phyloP scores from a whole-genome alignment of 805 yeast genomes.

The Maudiozyma barnettii region DNA sequence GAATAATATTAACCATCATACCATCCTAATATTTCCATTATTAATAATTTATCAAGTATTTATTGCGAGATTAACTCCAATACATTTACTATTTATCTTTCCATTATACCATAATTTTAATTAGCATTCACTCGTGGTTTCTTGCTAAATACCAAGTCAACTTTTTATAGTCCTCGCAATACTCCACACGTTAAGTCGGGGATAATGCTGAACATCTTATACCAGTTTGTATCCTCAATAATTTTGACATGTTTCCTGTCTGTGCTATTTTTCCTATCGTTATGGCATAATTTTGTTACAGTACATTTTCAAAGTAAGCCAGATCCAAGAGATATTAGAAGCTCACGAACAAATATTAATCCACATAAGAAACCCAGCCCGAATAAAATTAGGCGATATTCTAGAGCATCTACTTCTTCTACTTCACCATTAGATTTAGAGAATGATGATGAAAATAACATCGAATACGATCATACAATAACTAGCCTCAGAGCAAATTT shows the following conservation, averaged over 20 bases:
- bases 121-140: too few species aligned
- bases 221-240: conserved; percentile 5
- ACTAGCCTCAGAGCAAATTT: conserved; percentile 8
- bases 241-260: conserved; percentile 13
- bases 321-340: conserved; percentile 25
- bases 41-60: too few species aligned
- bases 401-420: conserved; percentile 14
- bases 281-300: conserved; percentile 24
- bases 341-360: conserved; percentile 15
- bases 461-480: conserved; percentile 25
- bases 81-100: too few species aligned
- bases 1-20: too few species aligned
- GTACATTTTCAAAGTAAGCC: conserved; percentile 17
- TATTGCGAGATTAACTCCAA: too few species aligned
- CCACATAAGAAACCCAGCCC: conserved; percentile 6
- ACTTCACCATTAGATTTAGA: conserved; percentile 16
- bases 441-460: conserved; percentile 19
- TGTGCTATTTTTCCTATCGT: conserved; percentile 20
- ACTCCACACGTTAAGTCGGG: too few species aligned
- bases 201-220: conserved; percentile 3
- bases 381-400: conserved; percentile 5
- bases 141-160: too few species aligned
- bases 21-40: too few species aligned
- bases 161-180: too few species aligned
- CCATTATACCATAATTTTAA: too few species aligned